Evolutionary conservation across 1,284 basidiomycete species (phyloP), one percentile per base, ranked within the genome.

Genomic region (Gymnopus androsaceus): DNA sequence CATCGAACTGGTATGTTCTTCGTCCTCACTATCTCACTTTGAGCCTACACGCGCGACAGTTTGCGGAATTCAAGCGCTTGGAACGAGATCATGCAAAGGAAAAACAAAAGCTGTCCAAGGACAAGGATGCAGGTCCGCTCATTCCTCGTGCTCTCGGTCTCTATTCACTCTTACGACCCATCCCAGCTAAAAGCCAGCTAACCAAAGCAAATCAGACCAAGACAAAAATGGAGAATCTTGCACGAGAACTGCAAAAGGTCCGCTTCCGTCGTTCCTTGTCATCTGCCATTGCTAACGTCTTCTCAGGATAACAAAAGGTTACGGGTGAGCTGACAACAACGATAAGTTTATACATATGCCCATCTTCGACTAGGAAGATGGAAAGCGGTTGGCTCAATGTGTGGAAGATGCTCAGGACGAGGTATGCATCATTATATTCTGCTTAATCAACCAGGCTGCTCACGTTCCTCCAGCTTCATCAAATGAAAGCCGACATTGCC

Each of bases 81-180:
- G 90, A 93, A 70, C 80, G 90, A 59, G 90, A 92, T 67, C 88
- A 92, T 66, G 85, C 90, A 52, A 92, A 90, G 73, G 90, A 92
- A 76, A 91, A 89, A 71, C 90, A 92, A 75, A 92, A 92, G 67
- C 75, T 92, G 37, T 78, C 82, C 51, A 92, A 92, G 73, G 90
- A 92, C 77, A 92, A 92, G 74, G 90, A 92, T 72, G 83, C 89
- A 61, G 89, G 89, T 90, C 62, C 57, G 44, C 34, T 31, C 45
- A 31, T 45, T 47, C 52, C 56, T 38, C 44, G 27, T 60, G 38
- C 60, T 49, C 49, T 42, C 53, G 48, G 47, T 51, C 46, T 30
- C 61, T 50, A 61, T 41, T 51, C 15, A 36, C 15, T 42, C 27
- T 55, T 25, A 50, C 27, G 37, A 34, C 25, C 50, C 11, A 54